Percentiles rank a stretch among this genome's conserved stretches.
These are phyloP conservation scores for Gaeumannomyces sp. DNA, from an alignment of 2,329 filamentous ascomycete species.

Conservation along the genomic window DNA sequence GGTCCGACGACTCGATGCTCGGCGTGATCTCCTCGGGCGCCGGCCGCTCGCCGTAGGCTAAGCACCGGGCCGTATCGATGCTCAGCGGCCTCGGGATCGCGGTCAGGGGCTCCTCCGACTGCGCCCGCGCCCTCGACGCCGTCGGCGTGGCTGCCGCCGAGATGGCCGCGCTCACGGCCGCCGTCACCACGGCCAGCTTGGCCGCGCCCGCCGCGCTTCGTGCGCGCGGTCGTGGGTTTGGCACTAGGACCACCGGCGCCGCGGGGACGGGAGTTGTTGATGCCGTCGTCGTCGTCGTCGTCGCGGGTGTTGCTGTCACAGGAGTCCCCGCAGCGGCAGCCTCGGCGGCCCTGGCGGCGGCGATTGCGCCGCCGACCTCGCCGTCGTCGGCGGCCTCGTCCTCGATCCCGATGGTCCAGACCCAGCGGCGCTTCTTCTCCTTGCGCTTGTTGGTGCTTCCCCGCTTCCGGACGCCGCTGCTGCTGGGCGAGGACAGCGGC, in stretches of 20 bases:
- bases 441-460: conserved; percentile 37
- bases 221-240: neutral
- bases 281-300: conserved; percentile 26
- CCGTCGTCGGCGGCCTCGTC: conserved; percentile 33
- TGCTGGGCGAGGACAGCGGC: conserved; percentile 32
- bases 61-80: conserved; percentile 4
- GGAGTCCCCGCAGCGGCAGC: conserved; percentile 12
- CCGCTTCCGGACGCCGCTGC: conserved; percentile 44
- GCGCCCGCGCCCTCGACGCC: neutral
- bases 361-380: conserved; percentile 25
- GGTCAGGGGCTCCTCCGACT: neutral
- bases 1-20: conserved; percentile 11
- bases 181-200: neutral
- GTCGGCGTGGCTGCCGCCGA: neutral
- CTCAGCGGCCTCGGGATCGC: conserved; percentile 2
- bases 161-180: neutral
- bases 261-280: conserved; percentile 14
- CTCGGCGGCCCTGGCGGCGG: conserved; percentile 18
- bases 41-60: neutral
- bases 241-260: conserved; percentile 11
- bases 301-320: neutral
- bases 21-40: conserved; percentile 9
- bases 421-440: conserved; percentile 59
- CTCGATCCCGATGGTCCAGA: conserved; percentile 58
- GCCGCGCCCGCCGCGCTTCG: neutral